These are phyloP conservation scores for Fusarium caatingaense DNA, from an alignment of 2,329 filamentous ascomycete species.

Conservation along the genomic window DNA sequence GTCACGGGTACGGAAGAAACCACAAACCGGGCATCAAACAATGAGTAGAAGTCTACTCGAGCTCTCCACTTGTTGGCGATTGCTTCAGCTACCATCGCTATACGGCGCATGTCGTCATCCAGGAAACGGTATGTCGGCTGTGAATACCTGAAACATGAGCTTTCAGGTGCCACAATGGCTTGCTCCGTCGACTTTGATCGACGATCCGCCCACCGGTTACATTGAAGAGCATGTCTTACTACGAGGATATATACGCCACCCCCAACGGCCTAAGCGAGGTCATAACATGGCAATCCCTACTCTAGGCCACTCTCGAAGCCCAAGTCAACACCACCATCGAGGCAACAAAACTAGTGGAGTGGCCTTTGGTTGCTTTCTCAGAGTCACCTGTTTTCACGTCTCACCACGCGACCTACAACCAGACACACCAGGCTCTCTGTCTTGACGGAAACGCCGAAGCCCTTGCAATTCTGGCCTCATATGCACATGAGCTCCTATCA, in stretches of 20 bases:
- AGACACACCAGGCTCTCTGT: not conserved
- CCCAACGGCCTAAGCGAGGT: constrained; percentile 6
- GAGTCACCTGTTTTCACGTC: constrained; percentile 10
- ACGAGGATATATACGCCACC: constrained; percentile 13
- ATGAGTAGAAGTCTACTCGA: not conserved
- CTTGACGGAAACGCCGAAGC: constrained; percentile 11
- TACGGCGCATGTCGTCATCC: not conserved
- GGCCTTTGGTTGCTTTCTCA: not conserved
- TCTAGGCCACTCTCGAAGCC: not conserved
- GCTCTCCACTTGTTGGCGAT: not conserved
- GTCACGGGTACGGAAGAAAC: not conserved
- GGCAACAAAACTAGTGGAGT: not conserved
- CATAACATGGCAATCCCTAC: not conserved
- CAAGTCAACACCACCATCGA: constrained; percentile 13
- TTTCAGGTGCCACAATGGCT: not conserved
- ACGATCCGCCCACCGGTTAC: constrained; percentile 22
- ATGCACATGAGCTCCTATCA: constrained; percentile 5
- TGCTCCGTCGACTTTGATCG: constrained; percentile 13
- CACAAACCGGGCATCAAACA: not conserved
- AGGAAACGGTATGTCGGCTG: not conserved
- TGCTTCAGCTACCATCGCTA: not conserved
- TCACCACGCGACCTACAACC: constrained; percentile 5
- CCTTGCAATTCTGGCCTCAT: constrained; percentile 29
- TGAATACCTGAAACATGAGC: not conserved
- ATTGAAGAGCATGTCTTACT: constrained; percentile 10